Evolutionary conservation across 2,329 filamentous ascomycete species (phyloP).

Genomic region (Penicillium sp.): DNA sequence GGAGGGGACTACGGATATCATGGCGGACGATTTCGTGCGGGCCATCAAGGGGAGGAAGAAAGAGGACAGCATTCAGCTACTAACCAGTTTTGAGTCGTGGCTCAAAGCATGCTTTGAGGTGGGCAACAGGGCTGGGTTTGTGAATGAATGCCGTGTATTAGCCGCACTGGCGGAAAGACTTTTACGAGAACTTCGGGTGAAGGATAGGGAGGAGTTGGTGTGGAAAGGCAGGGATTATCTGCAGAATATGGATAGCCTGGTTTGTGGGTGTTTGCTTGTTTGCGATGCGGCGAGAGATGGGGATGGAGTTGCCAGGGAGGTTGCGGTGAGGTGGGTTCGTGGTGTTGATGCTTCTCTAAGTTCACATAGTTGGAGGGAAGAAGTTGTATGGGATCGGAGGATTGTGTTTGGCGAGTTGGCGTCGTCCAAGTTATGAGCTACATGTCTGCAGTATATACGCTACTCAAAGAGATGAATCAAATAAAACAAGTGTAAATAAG

Average conservation of each 20-base stretch:
- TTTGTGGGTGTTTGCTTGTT: constrained; percentile 27
- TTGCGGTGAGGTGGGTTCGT: constrained; percentile 14
- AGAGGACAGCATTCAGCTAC: constrained; percentile 10
- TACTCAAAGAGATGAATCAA: no score
- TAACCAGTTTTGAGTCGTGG: constrained; percentile 32
- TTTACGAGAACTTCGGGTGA: constrained; percentile 8
- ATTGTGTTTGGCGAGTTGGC: constrained; percentile 11
- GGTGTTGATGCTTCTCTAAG: neutral
- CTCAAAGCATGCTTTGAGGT: constrained; percentile 41
- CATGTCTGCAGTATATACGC: neutral
- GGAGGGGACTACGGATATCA: constrained; percentile 68
- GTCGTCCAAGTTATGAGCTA: constrained; percentile 8
- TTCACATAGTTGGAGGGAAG: constrained; percentile 8
- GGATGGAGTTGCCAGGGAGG: constrained; percentile 24
- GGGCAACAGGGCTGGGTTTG: neutral
- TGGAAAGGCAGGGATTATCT: constrained; percentile 26
- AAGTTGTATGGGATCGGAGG: constrained; percentile 12
- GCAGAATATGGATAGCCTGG: constrained; percentile 25
- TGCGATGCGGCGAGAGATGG: constrained; percentile 29
- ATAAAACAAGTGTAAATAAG: no score
- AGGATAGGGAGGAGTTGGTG: constrained; percentile 24
- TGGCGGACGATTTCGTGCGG: constrained; percentile 52
- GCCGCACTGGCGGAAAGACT: constrained; percentile 35
- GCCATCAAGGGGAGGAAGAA: constrained; percentile 1
- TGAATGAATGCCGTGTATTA: constrained; percentile 38